These are phyloP conservation scores for Diaporthe australafricana DNA, from an alignment of 2,329 filamentous ascomycete species.

Conservation along the genomic window DNA sequence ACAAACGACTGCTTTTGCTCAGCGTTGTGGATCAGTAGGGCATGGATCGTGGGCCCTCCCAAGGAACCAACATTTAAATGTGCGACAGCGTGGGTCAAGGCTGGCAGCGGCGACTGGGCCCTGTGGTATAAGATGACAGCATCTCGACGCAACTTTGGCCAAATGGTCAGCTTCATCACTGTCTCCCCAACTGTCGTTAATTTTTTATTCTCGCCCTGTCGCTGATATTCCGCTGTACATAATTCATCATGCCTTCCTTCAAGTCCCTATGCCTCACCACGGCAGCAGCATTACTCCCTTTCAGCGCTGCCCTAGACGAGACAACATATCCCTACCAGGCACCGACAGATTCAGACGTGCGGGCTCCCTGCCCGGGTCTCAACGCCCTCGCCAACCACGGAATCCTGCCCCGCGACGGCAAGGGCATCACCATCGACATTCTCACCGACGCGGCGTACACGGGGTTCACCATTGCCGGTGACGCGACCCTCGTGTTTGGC, in stretches of 20 bases:
- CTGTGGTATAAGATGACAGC: neutral
- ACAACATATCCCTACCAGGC: slow-evolving; percentile 15
- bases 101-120: neutral
- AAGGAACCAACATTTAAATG: neutral
- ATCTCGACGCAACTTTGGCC: neutral
- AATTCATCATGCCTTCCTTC: slow-evolving; percentile 18
- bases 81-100: neutral
- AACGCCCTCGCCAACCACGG: slow-evolving; percentile 30
- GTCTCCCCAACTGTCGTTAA: neutral
- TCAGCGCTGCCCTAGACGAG: slow-evolving; percentile 26
- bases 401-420: slow-evolving; percentile 26
- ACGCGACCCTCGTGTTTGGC: neutral
- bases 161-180: neutral
- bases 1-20: neutral
- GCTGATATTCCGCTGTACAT: neutral
- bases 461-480: neutral
- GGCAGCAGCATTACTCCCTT: neutral
- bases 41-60: neutral
- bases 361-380: slow-evolving; percentile 25
- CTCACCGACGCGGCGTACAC: neutral
- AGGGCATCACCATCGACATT: slow-evolving; percentile 11
- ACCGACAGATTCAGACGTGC: slow-evolving; percentile 21
- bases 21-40: neutral
- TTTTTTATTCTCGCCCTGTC: neutral
- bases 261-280: slow-evolving; percentile 1